Evolutionary conservation across 2,329 filamentous ascomycete genomes (phyloP), one percentile per base, ranked within the genome.

Genomic region (Hymenoscyphus infarciens): DNA sequence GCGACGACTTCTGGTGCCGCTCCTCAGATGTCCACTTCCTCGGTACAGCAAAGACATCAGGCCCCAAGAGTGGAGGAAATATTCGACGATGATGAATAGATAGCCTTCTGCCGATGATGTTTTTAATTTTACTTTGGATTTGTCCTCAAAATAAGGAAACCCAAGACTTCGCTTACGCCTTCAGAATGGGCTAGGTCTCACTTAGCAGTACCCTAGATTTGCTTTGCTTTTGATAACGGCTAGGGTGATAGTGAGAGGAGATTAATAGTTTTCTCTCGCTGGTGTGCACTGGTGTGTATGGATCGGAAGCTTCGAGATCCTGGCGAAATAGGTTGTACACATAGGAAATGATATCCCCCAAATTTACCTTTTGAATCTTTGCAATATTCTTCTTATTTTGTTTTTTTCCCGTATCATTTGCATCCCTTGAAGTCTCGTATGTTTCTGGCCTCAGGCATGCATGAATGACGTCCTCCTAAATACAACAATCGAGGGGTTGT

Each of bases 11-110:
- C 77, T 16, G 74, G 75, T 33, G 74, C 76, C 19, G 75, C 75
- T 22, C 70, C 77, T 39, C 69, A 75, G 27, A 68, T 78, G 25
- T 68, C 74, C 27, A 71, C 74, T 31, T 71, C 74, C 5, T 66
- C 68, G 39, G 66, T 74, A 10, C 67, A 72, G 31, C 78, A 77
- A 67, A 75, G 79, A 62, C 71, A 76, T 63, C 70, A 79, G 29
- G 70, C 76, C 2, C 75, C 79, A 5, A 74, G 75, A 59, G 79
- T 81, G 19, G 80, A 82, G 67, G 80, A 81, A 63, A 77, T 74
- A 3, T 68, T 72, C 57, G 72, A 74, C 57, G 72, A 74, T 56
- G 72, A 74, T 54, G 71, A 74, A 45, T 72, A 72, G 56, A 59
- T 55, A 45, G 19, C 45, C 19, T 19, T 52, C 45, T 22, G 19